Evolutionary conservation across 805 yeast genomes (phyloP).

Genomic region (Starmerella bacillaris): DNA sequence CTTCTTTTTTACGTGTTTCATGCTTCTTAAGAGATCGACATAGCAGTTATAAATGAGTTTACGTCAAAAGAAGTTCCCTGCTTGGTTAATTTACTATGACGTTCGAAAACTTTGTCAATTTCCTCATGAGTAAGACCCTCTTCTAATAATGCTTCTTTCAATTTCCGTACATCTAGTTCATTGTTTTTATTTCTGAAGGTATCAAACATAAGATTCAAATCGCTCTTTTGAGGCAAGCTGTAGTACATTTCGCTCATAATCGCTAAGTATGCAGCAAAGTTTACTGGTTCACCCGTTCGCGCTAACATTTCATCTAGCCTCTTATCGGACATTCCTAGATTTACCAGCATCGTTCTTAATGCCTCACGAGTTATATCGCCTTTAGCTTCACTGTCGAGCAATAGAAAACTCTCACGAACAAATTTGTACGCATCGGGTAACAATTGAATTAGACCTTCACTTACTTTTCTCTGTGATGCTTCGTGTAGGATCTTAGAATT

Average conservation of each 20-base stretch:
- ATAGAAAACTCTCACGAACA: constrained; percentile 17
- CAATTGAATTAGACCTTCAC: constrained; percentile 17
- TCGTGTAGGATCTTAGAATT: too few relatives aligned
- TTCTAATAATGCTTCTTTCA: constrained; percentile 9
- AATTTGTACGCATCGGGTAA: constrained; percentile 16
- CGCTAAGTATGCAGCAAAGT: constrained; percentile 16
- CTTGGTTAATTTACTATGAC: constrained; percentile 12
- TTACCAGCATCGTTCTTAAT: constrained; percentile 13
- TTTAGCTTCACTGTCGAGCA: constrained; percentile 17
- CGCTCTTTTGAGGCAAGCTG: constrained; percentile 14
- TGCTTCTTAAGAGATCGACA: too few relatives aligned
- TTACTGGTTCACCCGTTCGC: constrained; percentile 16
- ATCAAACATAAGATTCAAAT: constrained; percentile 15
- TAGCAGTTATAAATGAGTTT: constrained; percentile 10
- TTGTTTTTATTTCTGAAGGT: constrained; percentile 14
- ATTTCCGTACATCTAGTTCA: constrained; percentile 10
- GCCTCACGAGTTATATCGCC: constrained; percentile 16
- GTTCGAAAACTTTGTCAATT: constrained; percentile 10
- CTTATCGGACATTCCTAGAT: constrained; percentile 13
- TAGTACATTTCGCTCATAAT: constrained; percentile 16
- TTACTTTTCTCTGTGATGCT: constrained; percentile 16
- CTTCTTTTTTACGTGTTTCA: too few relatives aligned
- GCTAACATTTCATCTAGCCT: constrained; percentile 15
- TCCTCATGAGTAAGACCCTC: constrained; percentile 14
- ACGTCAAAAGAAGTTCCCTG: constrained; percentile 13